Conservation (phyloP, 495 filamentous ascomycete species). For the Talaromyces proteolyticus region DNA sequence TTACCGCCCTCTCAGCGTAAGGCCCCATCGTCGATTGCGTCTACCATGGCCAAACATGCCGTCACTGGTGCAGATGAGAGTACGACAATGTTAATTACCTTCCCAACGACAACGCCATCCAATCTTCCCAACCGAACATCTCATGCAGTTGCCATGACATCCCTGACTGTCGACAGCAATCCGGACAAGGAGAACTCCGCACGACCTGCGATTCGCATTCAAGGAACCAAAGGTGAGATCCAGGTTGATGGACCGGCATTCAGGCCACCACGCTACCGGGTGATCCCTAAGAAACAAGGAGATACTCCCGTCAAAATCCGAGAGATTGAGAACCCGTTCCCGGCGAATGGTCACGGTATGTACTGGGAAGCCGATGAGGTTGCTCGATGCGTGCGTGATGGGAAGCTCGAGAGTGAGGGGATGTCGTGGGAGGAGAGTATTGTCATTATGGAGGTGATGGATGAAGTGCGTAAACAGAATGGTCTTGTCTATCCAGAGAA, state of each 20-base stretch:
- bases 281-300: constrained; percentile 43
- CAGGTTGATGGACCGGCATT: constrained; percentile 72
- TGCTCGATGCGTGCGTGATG: constrained; percentile 76
- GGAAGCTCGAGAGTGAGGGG: constrained; percentile 68
- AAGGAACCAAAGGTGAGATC: constrained; percentile 82
- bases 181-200: constrained; percentile 55
- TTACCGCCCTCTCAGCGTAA: constrained; percentile 51
- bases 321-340: constrained; percentile 59
- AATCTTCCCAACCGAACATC: constrained; percentile 29
- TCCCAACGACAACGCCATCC: constrained; percentile 55
- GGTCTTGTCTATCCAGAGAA: constrained; percentile 72
- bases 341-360: constrained; percentile 73
- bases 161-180: constrained; percentile 61
- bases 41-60: constrained; percentile 69
- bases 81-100: constrained; percentile 73
- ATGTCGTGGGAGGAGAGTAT: constrained; percentile 80
- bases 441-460: constrained; percentile 91
- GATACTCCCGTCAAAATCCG: constrained; percentile 16
- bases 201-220: constrained; percentile 71
- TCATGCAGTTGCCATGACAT: constrained; percentile 75
- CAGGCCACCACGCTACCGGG: constrained; percentile 58
- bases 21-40: constrained; percentile 49
- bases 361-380: constrained; percentile 95
- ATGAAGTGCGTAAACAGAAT: constrained; percentile 74
- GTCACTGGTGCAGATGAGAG: constrained; percentile 77